phyloP scores from a whole-genome alignment of 2,329 filamentous ascomycete species.

The Cordyceps pruinosa region DNA sequence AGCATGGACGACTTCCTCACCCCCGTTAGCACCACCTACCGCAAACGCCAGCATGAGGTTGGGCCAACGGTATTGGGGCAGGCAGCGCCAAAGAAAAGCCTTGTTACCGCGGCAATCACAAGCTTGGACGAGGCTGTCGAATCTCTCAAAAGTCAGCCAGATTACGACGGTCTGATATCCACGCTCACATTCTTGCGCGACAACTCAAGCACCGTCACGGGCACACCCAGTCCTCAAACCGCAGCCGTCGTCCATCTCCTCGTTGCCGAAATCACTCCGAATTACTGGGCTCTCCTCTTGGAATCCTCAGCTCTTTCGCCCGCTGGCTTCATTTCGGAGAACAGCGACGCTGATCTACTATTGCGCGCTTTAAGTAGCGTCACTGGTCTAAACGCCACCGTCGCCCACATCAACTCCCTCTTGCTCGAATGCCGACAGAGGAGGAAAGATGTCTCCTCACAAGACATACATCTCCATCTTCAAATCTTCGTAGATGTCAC shows the following conservation, averaged over 20 bases:
- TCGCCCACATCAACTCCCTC: slow-evolving; percentile 60
- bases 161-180: slow-evolving; percentile 47
- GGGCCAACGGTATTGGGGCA: slow-evolving; percentile 1
- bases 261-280: slow-evolving; percentile 66
- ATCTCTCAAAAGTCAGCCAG: slow-evolving; percentile 54
- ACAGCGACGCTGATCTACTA: slow-evolving; percentile 43
- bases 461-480: slow-evolving; percentile 38
- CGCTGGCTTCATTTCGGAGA: slow-evolving; percentile 12
- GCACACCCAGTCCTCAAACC: slow-evolving; percentile 53
- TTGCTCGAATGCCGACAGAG: slow-evolving; percentile 43
- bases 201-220: slow-evolving; percentile 13
- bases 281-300: slow-evolving; percentile 68
- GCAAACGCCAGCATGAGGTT: slow-evolving; percentile 29
- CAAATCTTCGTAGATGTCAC: slow-evolving; percentile 38
- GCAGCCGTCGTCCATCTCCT: slow-evolving; percentile 71
- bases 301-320: slow-evolving; percentile 29
- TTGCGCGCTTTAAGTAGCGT: slow-evolving; percentile 63
- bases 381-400: slow-evolving; percentile 68
- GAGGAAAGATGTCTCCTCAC: slow-evolving; percentile 30
- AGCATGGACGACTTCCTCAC: slow-evolving; percentile 51
- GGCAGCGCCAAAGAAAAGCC: background rate
- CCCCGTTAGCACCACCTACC: slow-evolving; percentile 46
- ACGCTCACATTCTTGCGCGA: slow-evolving; percentile 46
- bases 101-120: slow-evolving; percentile 12
- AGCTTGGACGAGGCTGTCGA: slow-evolving; percentile 50